Base-by-base conservation (phyloP, 352 stramenopile species). In the Phytopythium sindhum region DNA sequence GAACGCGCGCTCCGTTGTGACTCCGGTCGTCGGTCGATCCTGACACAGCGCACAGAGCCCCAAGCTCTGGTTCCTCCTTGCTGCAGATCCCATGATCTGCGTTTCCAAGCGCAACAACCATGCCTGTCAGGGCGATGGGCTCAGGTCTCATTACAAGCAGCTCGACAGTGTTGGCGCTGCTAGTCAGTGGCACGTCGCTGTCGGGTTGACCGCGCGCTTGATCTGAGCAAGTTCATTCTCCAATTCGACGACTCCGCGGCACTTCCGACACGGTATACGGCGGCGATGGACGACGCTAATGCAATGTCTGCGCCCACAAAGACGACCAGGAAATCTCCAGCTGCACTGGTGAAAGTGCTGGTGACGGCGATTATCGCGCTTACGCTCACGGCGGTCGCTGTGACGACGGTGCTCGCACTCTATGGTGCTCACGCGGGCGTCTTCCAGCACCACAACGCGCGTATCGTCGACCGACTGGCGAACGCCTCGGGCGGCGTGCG, bases 381-480 rank as follows among this genome's bases (percentile, higher is more conserved):
- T 17, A 12, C 48, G 1, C 1, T 35, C 48, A 17, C 17, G 7
- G 15, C 24, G 5, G 23, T 55, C 23, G 55, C 35, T n/a, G 39
- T n/a, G 0, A 31, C 23, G 1, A 10, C 42, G 37, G 39, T 37
- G 37, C 39, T 60, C 55, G 55, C 45, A 5, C 60, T 55, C 29
- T 60, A 59, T 24, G 52, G 50, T 6, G 21, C 33, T 10, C 37
- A 64, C 47, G 33, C 47, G 29, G 58, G 51, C 10, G 41, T 37
- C 23, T 64, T 64, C 58, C 58, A 58, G 44, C 58, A 64, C 28
- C 26, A 56, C 44, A 56, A 37, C 12, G 19, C 29, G 29, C 48
- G 60, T 12, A 19, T 65, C 29, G 31, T 65, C 33, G 50, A 60
- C 48, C 48, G 48, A 35, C 48, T 55, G 9, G 26, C 24, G 14